Percentiles rank a stretch among this genome's conserved stretches.
These are phyloP conservation scores for Citrus maxima DNA, from an alignment of 345 rosid genomes.

Conservation along the genomic window DNA sequence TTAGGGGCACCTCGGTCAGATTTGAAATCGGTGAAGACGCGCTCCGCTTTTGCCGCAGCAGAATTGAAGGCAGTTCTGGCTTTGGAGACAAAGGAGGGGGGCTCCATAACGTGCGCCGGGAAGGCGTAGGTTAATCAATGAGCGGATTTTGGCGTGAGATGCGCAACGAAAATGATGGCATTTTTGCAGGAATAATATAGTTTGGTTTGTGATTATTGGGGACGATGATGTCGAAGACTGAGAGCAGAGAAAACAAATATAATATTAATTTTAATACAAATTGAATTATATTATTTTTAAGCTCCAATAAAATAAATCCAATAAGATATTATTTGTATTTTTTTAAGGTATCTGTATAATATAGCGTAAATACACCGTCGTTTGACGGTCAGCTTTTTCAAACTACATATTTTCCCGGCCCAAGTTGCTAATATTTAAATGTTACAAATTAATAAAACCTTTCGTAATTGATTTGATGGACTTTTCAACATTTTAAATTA, in stretches of 20 bases:
- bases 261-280: no score
- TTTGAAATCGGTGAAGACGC: slow-evolving; percentile 78
- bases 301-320: not conserved
- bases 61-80: slow-evolving; percentile 92
- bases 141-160: slow-evolving; percentile 4
- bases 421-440: no score
- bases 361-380: no score
- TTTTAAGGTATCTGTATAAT: no score
- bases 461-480: not conserved
- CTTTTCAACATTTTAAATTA: not conserved
- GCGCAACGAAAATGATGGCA: slow-evolving; percentile 1
- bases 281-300: no score
- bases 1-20: slow-evolving; percentile 63
- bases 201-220: not conserved
- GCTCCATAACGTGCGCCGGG: slow-evolving; percentile 52
- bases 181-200: not conserved
- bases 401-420: no score
- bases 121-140: slow-evolving; percentile 24
- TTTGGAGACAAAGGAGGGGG: slow-evolving; percentile 77
- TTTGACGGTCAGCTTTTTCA: no score
- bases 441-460: not conserved
- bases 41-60: slow-evolving; percentile 98
- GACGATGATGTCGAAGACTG: not conserved
- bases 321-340: no score
- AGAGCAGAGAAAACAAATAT: not conserved